Evolutionary conservation across 139 green algal genomes (phyloP).

Genomic region (Coccomyxa sp.): DNA sequence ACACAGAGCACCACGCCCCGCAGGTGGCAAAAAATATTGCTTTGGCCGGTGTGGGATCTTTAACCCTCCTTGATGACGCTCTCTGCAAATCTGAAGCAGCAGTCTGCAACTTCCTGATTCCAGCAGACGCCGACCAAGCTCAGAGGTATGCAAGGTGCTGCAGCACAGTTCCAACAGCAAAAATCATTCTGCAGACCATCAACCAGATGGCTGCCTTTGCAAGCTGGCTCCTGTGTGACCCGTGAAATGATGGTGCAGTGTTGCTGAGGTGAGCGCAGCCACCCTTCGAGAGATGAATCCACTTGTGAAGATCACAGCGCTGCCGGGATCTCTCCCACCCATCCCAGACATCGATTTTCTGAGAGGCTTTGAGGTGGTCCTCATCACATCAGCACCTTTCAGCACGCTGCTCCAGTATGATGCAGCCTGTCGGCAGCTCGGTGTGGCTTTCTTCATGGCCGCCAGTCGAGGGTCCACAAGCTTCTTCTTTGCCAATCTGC

Average conservation of each 20-base stretch:
- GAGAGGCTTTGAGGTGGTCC: slow-evolving; percentile 41
- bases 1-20: not conserved
- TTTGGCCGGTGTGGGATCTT: slow-evolving; percentile 74
- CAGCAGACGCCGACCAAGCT: slow-evolving; percentile 9
- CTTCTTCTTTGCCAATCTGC: slow-evolving; percentile 72
- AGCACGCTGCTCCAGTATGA: slow-evolving; percentile 27
- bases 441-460: slow-evolving; percentile 57
- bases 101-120: slow-evolving; percentile 70
- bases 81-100: slow-evolving; percentile 13
- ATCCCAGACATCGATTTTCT: not conserved
- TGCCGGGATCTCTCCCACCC: slow-evolving; percentile 11
- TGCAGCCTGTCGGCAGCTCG: slow-evolving; percentile 21
- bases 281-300: slow-evolving; percentile 88
- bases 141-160: slow-evolving; percentile 13
- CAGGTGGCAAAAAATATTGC: slow-evolving; percentile 91
- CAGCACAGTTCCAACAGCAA: not conserved
- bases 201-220: not conserved
- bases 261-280: slow-evolving; percentile 49
- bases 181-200: not conserved
- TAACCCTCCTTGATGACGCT: slow-evolving; percentile 62
- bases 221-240: not conserved
- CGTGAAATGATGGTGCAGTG: slow-evolving; percentile 21
- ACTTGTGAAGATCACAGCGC: slow-evolving; percentile 55
- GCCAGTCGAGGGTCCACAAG: slow-evolving; percentile 36
- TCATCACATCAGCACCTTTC: slow-evolving; percentile 33